phyloP scores from a whole-genome alignment of 1,284 basidiomycete species.

The Golubevia pallescens region DNA sequence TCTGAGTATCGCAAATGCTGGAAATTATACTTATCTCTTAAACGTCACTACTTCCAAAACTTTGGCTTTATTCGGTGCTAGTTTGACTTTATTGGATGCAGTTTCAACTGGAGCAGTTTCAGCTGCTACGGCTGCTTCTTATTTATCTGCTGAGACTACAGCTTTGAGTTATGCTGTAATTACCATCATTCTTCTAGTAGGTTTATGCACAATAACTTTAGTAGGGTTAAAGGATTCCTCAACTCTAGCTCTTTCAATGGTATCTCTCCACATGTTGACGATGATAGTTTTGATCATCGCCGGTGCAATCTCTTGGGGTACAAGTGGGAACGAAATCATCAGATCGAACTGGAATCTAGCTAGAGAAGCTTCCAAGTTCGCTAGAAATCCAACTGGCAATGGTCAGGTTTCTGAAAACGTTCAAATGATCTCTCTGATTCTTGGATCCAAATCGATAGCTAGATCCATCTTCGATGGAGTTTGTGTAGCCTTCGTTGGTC shows the following conservation, averaged over 20 bases:
- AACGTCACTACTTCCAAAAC: conserved; percentile 26
- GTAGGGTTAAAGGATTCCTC: conserved; percentile 33
- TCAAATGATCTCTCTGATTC: conserved; percentile 2
- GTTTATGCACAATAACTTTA: conserved; percentile 20
- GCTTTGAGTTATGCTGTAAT: conserved; percentile 6
- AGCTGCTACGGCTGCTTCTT: conserved; percentile 33
- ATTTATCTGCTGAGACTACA: conserved; percentile 25
- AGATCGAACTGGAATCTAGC: conserved; percentile 23
- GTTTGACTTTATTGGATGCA: conserved; percentile 38
- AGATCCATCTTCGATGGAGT: conserved; percentile 34
- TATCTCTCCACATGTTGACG: conserved; percentile 27
- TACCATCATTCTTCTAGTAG: conserved; percentile 29
- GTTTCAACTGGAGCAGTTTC: conserved; percentile 39
- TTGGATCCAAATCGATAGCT: conserved; percentile 22
- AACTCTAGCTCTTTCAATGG: conserved; percentile 35
- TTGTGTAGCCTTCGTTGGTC: conserved; percentile 39
- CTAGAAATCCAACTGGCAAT: neutral
- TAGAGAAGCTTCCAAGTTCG: conserved; percentile 1
- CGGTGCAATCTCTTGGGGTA: conserved; percentile 28
- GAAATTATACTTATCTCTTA: conserved; percentile 34
- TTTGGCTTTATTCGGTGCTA: conserved; percentile 31
- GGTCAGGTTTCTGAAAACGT: neutral
- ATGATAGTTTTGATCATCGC: conserved; percentile 40
- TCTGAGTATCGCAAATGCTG: conserved; percentile 27
- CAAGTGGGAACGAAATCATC: conserved; percentile 21